Conservation (phyloP, 2,329 filamentous ascomycete genomes). For the Ophiocordyceps camponoti-floridani region DNA sequence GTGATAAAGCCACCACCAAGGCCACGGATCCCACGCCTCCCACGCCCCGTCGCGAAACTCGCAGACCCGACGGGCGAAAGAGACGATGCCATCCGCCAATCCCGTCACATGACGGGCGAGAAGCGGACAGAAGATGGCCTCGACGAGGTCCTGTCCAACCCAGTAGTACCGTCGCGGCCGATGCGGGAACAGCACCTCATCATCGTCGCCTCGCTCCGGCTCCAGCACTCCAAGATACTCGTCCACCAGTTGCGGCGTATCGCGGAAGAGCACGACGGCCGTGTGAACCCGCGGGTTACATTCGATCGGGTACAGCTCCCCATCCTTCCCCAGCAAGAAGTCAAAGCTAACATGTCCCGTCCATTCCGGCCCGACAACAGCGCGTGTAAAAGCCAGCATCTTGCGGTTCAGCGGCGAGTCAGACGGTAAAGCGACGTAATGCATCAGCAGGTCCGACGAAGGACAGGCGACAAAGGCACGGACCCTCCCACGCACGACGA, state of each 20-base stretch:
- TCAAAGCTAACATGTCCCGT: slow-evolving; percentile 60
- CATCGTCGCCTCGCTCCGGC: slow-evolving; percentile 1
- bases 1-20: slow-evolving; percentile 38
- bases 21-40: slow-evolving; percentile 34
- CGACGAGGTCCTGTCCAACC: slow-evolving; percentile 47
- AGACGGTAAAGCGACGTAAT: slow-evolving; percentile 41
- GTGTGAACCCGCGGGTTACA: slow-evolving; percentile 56
- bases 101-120: slow-evolving; percentile 1
- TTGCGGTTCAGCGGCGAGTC: slow-evolving; percentile 34
- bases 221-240: slow-evolving; percentile 33
- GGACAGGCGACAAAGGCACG: slow-evolving; percentile 50
- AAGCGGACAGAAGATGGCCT: slow-evolving; percentile 15
- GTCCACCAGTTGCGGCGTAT: slow-evolving; percentile 25
- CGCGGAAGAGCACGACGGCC: slow-evolving; percentile 41
- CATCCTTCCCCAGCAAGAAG: slow-evolving; percentile 40
- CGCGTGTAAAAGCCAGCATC: slow-evolving; percentile 46
- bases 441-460: slow-evolving; percentile 43
- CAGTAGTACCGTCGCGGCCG: slow-evolving; percentile 30
- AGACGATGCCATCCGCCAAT: slow-evolving; percentile 9
- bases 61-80: slow-evolving; percentile 18
- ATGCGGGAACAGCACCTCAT: slow-evolving; percentile 7
- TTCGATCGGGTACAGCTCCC: slow-evolving; percentile 40
- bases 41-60: slow-evolving; percentile 38
- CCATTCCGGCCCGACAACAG: slow-evolving; percentile 26
- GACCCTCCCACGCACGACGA: slow-evolving; percentile 47